A percentile compares a stretch with the other conserved stretches of the same genome.
Evolutionary conservation across 1,284 basidiomycete species (phyloP).

Genomic region (Pascua guehoae): DNA sequence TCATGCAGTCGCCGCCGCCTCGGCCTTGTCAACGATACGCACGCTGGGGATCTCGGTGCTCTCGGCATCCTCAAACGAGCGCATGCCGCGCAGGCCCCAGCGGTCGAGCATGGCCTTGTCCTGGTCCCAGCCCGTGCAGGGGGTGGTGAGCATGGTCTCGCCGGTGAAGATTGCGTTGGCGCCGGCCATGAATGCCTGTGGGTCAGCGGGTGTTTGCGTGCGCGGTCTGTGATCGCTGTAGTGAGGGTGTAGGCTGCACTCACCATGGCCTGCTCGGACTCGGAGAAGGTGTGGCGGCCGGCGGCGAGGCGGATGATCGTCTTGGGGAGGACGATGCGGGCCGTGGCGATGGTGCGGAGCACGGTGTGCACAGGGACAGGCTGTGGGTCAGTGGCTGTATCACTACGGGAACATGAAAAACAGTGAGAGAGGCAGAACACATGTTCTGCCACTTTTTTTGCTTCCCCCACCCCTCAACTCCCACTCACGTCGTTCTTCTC

Average conservation of each 20-base stretch:
- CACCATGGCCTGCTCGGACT: constrained; percentile 91
- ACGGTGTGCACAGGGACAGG: constrained; percentile 77
- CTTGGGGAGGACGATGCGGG: constrained; percentile 82
- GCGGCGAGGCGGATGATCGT: constrained; percentile 96
- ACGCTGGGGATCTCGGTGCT: constrained; percentile 8
- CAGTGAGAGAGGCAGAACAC: constrained; percentile 61
- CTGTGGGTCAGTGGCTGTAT: constrained; percentile 66
- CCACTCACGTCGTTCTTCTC: constrained; percentile 54
- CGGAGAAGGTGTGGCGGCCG: constrained; percentile 82
- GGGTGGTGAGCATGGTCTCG: constrained; percentile 94
- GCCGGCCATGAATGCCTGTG: constrained; percentile 81
- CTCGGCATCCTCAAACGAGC: constrained; percentile 64
- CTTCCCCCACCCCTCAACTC: constrained; percentile 52
- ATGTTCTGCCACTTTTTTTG: constrained; percentile 41
- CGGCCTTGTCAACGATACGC: background rate
- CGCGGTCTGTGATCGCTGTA: too few species aligned
- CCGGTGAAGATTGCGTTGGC: constrained; percentile 98
- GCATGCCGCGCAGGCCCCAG: constrained; percentile 90
- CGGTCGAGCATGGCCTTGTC: constrained; percentile 91
- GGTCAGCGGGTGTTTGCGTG: background rate
- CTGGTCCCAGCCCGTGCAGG: constrained; percentile 89
- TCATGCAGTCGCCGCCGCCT: background rate
- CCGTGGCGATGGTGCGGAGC: constrained; percentile 90
- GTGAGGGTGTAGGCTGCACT: constrained; percentile 3
- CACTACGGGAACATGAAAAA: constrained; percentile 52